Percentiles rank a stretch among this genome's conserved stretches.
phyloP scores from a whole-genome alignment of 2,329 filamentous ascomycete genomes.

The Colletotrichum nymphaeae region DNA sequence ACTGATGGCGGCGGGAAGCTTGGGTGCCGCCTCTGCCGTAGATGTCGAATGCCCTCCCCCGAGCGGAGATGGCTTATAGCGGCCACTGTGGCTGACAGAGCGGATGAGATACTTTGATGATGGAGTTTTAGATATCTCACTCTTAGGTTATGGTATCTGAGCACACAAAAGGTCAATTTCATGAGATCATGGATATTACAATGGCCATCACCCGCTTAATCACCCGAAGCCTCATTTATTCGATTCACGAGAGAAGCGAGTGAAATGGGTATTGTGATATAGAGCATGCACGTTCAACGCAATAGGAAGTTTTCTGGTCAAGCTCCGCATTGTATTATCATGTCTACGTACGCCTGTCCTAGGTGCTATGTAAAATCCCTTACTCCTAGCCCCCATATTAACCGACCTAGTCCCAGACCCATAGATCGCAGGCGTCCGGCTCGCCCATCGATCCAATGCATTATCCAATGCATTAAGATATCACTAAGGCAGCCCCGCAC shows the following conservation, averaged over 20 bases:
- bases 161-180: background rate
- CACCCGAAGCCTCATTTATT: background rate
- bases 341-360: slow-evolving; percentile 27
- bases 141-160: background rate
- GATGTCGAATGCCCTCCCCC: background rate
- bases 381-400: slow-evolving; percentile 7
- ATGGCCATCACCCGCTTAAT: too few relatives aligned
- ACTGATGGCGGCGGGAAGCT: background rate
- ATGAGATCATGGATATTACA: background rate
- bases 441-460: slow-evolving; percentile 17
- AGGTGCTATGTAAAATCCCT: background rate
- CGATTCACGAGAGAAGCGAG: background rate
- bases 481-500: slow-evolving; percentile 19
- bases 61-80: background rate
- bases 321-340: slow-evolving; percentile 1
- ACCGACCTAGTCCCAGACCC: slow-evolving; percentile 5
- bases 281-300: too few relatives aligned
- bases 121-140: background rate
- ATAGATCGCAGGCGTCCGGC: slow-evolving; percentile 17
- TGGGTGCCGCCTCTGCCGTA: background rate
- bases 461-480: slow-evolving; percentile 26
- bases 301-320: background rate
- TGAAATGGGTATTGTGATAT: background rate
- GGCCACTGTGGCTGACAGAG: background rate
- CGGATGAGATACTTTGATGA: too few relatives aligned